Percentiles rank a stretch among this genome's conserved stretches.
These are phyloP conservation scores for Auriscalpium microsporum DNA, from an alignment of 768 basidiomycete genomes.

Conservation along the genomic window DNA sequence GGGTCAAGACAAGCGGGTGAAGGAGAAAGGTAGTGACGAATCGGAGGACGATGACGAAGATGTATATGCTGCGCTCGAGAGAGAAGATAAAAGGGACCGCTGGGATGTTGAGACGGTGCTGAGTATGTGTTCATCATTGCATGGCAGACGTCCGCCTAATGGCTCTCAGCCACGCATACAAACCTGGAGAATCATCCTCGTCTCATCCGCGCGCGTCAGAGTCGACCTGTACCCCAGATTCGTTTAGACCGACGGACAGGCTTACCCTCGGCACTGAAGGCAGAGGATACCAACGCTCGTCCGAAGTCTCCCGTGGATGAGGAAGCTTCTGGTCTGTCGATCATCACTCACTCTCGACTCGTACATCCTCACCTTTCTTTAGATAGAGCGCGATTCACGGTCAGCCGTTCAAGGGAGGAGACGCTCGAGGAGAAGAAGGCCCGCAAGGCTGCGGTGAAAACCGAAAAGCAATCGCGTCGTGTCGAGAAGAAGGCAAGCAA, in stretches of 20 bases:
- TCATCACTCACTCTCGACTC: neutral
- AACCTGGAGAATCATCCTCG: slow-evolving; percentile 96
- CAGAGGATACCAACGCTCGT: slow-evolving; percentile 14
- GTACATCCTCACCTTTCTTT: slow-evolving; percentile 14
- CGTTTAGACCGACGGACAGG: slow-evolving; percentile 69
- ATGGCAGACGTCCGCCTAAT: neutral
- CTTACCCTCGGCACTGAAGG: slow-evolving; percentile 48
- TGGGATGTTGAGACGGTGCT: slow-evolving; percentile 98
- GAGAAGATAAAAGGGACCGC: slow-evolving; percentile 55
- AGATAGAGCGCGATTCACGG: slow-evolving; percentile 36
- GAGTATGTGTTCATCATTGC: slow-evolving; percentile 42
- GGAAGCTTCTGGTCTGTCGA: no score
- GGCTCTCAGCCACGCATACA: slow-evolving; percentile 67
- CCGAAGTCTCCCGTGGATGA: no score
- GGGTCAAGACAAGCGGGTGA: slow-evolving; percentile 57
- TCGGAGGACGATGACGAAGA: slow-evolving; percentile 31
- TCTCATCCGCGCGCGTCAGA: slow-evolving; percentile 62
- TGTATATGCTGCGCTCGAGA: slow-evolving; percentile 31
- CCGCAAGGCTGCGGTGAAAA: slow-evolving; percentile 63
- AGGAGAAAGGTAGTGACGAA: slow-evolving; percentile 37
- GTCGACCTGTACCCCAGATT: slow-evolving; percentile 53
- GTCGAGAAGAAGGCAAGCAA: slow-evolving; percentile 59
- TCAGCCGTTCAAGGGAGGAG: slow-evolving; percentile 69
- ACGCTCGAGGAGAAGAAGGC: slow-evolving; percentile 64
- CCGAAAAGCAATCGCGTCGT: slow-evolving; percentile 54